Conservation (phyloP, 2,329 filamentous ascomycete genomes). For the Pseudocercospora cruenta region DNA sequence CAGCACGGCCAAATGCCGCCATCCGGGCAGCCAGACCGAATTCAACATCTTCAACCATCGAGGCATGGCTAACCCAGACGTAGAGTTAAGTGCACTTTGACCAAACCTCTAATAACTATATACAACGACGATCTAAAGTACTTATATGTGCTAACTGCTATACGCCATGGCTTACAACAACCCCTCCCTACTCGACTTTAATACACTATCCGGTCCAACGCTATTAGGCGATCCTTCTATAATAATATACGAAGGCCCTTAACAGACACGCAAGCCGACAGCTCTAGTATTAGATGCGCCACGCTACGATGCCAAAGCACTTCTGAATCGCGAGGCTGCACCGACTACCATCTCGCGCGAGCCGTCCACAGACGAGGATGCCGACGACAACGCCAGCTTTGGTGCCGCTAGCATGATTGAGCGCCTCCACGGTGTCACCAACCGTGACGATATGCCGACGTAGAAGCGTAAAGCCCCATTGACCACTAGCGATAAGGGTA, state of each 20-base stretch:
- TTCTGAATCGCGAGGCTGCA: conserved; percentile 31
- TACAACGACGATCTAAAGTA: not conserved
- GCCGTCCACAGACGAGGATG: not conserved
- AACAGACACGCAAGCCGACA: conserved; percentile 34
- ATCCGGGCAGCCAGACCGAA: too few relatives aligned
- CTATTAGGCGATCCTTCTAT: conserved; percentile 16
- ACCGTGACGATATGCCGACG: conserved; percentile 62
- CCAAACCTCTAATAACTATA: too few relatives aligned
- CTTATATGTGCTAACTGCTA: not conserved
- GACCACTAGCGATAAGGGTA: conserved; percentile 42
- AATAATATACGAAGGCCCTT: conserved; percentile 32
- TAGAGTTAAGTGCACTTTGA: too few relatives aligned
- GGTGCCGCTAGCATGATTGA: conserved; percentile 70
- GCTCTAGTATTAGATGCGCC: conserved; percentile 1
- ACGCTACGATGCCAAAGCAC: conserved; percentile 25
- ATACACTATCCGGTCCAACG: conserved; percentile 18
- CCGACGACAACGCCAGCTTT: not conserved
- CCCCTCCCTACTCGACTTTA: conserved; percentile 14
- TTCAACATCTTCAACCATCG: too few relatives aligned
- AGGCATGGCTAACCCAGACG: too few relatives aligned
- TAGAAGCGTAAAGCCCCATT: conserved; percentile 62
- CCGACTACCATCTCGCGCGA: conserved; percentile 7
- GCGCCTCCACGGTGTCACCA: conserved; percentile 72
- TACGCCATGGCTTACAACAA: conserved; percentile 6
- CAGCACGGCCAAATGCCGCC: too few relatives aligned